These are phyloP conservation scores for Elongisporangium undulatum DNA, from an alignment of 352 stramenopile species.

Conservation along the genomic window DNA sequence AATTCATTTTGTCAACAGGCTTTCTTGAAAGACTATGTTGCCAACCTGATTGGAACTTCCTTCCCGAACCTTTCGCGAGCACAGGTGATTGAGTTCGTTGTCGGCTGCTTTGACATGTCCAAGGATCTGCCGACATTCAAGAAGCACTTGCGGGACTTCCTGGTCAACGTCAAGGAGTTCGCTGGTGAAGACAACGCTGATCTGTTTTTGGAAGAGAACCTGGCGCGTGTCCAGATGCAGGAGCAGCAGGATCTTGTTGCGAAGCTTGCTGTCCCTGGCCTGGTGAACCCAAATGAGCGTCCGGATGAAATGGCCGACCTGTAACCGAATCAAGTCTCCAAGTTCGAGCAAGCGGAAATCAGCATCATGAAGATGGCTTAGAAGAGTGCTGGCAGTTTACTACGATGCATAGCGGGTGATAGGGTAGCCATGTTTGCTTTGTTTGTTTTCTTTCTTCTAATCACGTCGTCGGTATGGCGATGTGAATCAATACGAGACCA, in stretches of 20 bases:
- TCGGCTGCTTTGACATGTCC: conserved; percentile 96
- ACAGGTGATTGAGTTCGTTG: conserved; percentile 96
- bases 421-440: not conserved
- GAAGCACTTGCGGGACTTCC: conserved; percentile 98
- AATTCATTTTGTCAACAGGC: conserved; percentile 15
- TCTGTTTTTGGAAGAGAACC: conserved; percentile 95
- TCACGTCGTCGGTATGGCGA: not conserved
- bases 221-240: conserved; percentile 82
- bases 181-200: conserved; percentile 96
- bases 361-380: conserved; percentile 12
- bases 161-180: conserved; percentile 99
- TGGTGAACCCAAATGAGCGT: conserved; percentile 90
- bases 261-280: conserved; percentile 84
- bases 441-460: not conserved
- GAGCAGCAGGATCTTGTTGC: conserved; percentile 83
- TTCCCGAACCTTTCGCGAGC: conserved; percentile 95
- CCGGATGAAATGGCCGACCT: conserved; percentile 88
- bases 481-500: not conserved
- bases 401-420: not conserved
- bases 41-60: conserved; percentile 94
- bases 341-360: conserved; percentile 1
- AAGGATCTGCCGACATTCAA: conserved; percentile 98
- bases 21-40: conserved; percentile 97
- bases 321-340: conserved; percentile 16
- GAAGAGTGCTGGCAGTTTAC: not conserved